A percentile compares a stretch with the other conserved stretches of the same genome.
phyloP scores from a whole-genome alignment of 2,329 filamentous ascomycete species.

The Davidsoniella australis region DNA sequence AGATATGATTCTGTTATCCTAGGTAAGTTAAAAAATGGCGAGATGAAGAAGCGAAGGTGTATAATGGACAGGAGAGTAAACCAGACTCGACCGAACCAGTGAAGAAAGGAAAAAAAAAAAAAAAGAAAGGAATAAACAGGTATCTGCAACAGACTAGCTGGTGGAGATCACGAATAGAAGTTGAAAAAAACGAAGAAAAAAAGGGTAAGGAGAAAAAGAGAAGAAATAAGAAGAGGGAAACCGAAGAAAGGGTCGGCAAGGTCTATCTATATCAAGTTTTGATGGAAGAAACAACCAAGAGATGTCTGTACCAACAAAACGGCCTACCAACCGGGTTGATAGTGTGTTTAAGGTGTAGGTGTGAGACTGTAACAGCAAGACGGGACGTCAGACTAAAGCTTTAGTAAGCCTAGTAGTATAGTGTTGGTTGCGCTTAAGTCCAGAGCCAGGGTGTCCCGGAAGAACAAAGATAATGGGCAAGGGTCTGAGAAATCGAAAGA shows the following conservation, averaged over 20 bases:
- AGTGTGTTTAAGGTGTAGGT: no score
- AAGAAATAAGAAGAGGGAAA: conserved; percentile 18
- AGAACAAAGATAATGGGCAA: no score
- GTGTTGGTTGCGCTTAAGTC: no score
- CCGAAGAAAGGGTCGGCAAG: conserved; percentile 4
- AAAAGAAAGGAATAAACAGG: conserved; percentile 18
- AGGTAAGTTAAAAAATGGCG: neutral
- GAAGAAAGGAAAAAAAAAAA: conserved; percentile 14
- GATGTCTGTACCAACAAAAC: neutral
- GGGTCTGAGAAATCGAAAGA: no score
- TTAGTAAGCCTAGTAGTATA: neutral
- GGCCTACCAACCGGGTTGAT: no score
- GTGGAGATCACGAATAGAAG: conserved; percentile 14
- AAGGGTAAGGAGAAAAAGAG: conserved; percentile 20
- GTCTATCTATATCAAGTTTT: neutral
- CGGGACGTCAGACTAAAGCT: neutral
- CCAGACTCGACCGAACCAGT: conserved; percentile 10
- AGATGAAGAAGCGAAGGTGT: conserved; percentile 8
- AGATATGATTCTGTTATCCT: no score
- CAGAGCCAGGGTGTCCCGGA: no score
- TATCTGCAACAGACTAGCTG: conserved; percentile 31
- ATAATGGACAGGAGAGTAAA: conserved; percentile 13
- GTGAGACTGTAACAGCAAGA: no score
- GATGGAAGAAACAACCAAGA: neutral
- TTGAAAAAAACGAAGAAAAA: conserved; percentile 17